These are phyloP conservation scores for Licmophora abbreviata DNA, from an alignment of 108 stramenopile species.

Conservation along the genomic window DNA sequence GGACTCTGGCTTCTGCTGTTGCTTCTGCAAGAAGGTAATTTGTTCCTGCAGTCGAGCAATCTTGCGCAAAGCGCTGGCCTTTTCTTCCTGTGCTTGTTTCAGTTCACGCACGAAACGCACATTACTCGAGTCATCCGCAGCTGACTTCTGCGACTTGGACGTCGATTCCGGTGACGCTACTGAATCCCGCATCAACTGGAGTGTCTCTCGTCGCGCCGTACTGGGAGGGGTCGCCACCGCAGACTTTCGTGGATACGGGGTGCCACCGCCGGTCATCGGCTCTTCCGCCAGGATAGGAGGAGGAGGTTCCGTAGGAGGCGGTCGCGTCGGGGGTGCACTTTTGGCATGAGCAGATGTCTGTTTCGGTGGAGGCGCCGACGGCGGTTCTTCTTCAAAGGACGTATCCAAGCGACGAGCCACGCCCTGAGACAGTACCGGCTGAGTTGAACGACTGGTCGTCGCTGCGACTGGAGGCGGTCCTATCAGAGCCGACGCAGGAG, in stretches of 20 bases:
- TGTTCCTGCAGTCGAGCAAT: constrained; percentile 13
- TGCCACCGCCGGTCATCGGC: no score
- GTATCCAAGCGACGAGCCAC: constrained; percentile 1
- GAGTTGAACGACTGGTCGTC: neutral
- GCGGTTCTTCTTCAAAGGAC: constrained; percentile 3
- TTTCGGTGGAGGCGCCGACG: constrained; percentile 2
- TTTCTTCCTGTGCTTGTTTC: constrained; percentile 20
- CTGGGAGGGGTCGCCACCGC: no score
- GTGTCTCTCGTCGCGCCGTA: no score
- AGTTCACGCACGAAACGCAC: constrained; percentile 10
- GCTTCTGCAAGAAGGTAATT: constrained; percentile 18
- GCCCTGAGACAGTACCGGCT: neutral
- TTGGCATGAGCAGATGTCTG: constrained; percentile 7
- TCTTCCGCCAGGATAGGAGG: no score
- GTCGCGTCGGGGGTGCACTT: constrained; percentile 16
- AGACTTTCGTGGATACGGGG: no score
- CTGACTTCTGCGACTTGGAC: no score
- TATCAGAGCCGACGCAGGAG: neutral
- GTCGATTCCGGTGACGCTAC: no score
- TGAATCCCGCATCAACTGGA: no score
- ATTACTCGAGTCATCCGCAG: neutral
- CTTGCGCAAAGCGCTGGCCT: constrained; percentile 21
- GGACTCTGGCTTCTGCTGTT: constrained; percentile 28
- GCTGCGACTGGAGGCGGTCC: neutral
- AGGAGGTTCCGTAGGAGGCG: no score